Evolutionary conservation across 140 eudicot genomes (phyloP), one percentile per base, ranked within the genome.

Genomic region (Anethum foeniculum): DNA sequence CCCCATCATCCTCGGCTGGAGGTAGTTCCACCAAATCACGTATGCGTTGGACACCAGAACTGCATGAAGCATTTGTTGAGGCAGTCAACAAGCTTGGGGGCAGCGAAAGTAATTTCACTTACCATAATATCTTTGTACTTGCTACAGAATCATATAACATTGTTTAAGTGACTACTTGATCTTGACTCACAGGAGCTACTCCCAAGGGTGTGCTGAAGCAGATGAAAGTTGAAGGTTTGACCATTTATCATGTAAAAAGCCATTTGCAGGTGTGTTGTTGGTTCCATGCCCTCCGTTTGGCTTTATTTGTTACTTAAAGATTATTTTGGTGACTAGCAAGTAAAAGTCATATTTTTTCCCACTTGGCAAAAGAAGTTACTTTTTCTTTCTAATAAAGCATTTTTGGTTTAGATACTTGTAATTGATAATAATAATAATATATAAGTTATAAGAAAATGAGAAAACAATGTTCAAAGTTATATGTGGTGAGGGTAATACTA

Each of bases 21-120:
- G 85, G 91, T 76, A 85, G 90, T 83, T 87, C 91, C 83, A 82
- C 83, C 77, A 94, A 94, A 81, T 88, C 90, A 46, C 96, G 97
- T 72, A 94, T 94, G 98, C 98, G 98, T 52, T 94, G 98, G 98
- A 94, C 98, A 36, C 98, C 96, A 2, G 98, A 94, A 86, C 96
- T 94, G 76, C 97, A 94, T 84, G 98, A 92, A 84, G 90, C 97
- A 71, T 94, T 94, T 43, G 94, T 94, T 81, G 98, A 92, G 84
- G 93, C 97, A 75, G 97, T 92, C 86, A 85, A 80, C 83, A 94
- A 88, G 90, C 94, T 94, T 21, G 98, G 98, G 85, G 98, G 98
- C 81, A 92, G 98, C 84, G 98, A 94, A 92, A 89, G 97, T 94
- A 90, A 64, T 18, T 78, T 81, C 39, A 77, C 34, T 73, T 78